These are phyloP conservation scores for Globisporangium acanthophoron DNA, from an alignment of 352 stramenopile species.

Conservation along the genomic window DNA sequence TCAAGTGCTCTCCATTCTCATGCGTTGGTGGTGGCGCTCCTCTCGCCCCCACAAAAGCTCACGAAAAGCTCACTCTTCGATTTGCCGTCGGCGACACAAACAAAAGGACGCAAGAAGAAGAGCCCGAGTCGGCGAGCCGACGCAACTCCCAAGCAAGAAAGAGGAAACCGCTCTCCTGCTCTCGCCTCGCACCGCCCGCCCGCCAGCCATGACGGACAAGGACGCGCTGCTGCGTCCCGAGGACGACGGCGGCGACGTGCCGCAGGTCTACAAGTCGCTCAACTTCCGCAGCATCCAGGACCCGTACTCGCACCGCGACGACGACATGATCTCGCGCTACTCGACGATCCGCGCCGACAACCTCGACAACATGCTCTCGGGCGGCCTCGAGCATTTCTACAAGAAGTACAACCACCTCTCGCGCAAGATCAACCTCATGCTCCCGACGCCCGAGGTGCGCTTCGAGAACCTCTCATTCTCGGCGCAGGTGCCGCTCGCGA, in stretches of 20 bases:
- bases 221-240: slow-evolving; percentile 24
- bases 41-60: too few species aligned
- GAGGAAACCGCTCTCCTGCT: too few species aligned
- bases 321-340: slow-evolving; percentile 45
- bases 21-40: too few species aligned
- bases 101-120: too few species aligned
- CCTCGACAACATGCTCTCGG: slow-evolving; percentile 64
- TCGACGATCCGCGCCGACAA: slow-evolving; percentile 57
- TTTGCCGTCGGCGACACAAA: too few species aligned
- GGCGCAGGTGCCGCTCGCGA: slow-evolving; percentile 38
- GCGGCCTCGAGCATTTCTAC: slow-evolving; percentile 73
- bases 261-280: slow-evolving; percentile 59
- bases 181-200: too few species aligned
- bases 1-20: too few species aligned
- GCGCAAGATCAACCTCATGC: slow-evolving; percentile 51
- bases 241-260: slow-evolving; percentile 39
- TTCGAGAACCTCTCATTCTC: slow-evolving; percentile 77
- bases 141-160: too few species aligned
- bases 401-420: slow-evolving; percentile 29
- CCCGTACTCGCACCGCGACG: slow-evolving; percentile 49
- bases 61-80: too few species aligned
- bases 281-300: slow-evolving; percentile 75
- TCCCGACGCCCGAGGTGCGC: slow-evolving; percentile 60
- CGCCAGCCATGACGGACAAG: slow-evolving; percentile 22
- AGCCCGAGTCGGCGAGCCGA: too few species aligned